These are phyloP conservation scores for Tetrahymena borealis DNA, from an alignment of 73 alveolate genomes.

Conservation along the genomic window DNA sequence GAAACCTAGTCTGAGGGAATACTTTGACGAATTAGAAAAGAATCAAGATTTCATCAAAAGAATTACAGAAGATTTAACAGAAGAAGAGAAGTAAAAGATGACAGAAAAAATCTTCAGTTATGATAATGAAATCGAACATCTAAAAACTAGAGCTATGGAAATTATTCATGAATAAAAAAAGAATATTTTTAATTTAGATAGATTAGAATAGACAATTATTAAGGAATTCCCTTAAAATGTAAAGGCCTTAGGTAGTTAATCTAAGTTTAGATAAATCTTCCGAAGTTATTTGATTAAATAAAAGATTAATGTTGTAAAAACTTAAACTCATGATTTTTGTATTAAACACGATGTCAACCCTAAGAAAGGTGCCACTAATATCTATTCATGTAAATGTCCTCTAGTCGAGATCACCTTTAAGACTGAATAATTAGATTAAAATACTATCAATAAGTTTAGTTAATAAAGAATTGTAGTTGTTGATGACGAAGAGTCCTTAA, in stretches of 20 bases:
- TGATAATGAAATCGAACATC: background rate
- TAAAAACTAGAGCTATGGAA: background rate
- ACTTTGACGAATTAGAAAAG: background rate
- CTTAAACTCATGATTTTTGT: background rate
- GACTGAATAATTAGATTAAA: background rate
- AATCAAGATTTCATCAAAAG: background rate
- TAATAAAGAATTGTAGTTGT: background rate
- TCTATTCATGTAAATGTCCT: background rate
- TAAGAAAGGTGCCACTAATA: background rate
- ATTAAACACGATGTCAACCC: background rate
- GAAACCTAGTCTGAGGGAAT: background rate
- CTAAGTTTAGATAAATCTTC: background rate
- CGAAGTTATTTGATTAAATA: background rate
- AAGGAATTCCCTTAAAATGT: background rate
- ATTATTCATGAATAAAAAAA: background rate
- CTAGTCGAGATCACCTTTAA: background rate
- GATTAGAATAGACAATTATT: background rate
- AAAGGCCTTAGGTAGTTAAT: background rate
- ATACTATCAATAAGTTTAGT: background rate
- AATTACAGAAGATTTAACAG: background rate
- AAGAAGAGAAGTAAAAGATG: background rate
- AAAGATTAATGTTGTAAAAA: background rate
- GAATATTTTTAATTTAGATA: background rate
- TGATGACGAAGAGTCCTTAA: background rate
- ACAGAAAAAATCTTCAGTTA: background rate